Evolutionary conservation across 768 basidiomycete genomes (phyloP), one percentile per base, ranked within the genome.

Genomic region (Amanita jacksonii): DNA sequence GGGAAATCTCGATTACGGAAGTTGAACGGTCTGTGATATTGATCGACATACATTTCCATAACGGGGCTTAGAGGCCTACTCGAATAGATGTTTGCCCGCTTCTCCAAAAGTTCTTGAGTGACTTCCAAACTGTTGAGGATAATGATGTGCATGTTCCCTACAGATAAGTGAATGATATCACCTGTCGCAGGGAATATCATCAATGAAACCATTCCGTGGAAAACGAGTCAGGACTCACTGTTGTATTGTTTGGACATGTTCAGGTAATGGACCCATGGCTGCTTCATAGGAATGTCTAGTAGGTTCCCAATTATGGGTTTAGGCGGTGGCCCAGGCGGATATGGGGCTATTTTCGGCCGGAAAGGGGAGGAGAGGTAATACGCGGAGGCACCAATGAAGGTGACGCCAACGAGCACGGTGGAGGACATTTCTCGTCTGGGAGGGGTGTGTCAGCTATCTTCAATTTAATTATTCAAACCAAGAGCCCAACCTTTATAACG

Each of bases 41-140:
- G n/a, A n/a, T n/a, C n/a, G n/a, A 41, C 46, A 1, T 30, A 57
- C 57, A 57, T 24, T 23, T 55, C 48, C 3, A 54, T 25, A 34
- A 59, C 49, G 7, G 50, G 43, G 13, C 50, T 8, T 4, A 19
- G 6, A 2, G 58, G 57, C 1, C 59, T 49, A 47, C 57, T 55
- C 3, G 57, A 59, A 30, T 52, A 52, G 5, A 42, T 37, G 1
- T 28, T 42, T 2, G 49, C 49, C 2, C 51, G 35, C 18, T 42
- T 50, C 10, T 45, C 51, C 7, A 52, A 20, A 16, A 52, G 49
- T 6, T 44, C 46, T 5, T n/a, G 18, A n/a, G 42, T 44, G 18
- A 39, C 43, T 3, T 45, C 28, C 13, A 41, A 8, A n/a, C 41
- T 40, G 30, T 52, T 38, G 3, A 52, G 18, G 9, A 52, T 23